These are phyloP conservation scores for Yamadazyma aaseri DNA, from an alignment of 1,139 yeast genomes.

Conservation along the genomic window DNA sequence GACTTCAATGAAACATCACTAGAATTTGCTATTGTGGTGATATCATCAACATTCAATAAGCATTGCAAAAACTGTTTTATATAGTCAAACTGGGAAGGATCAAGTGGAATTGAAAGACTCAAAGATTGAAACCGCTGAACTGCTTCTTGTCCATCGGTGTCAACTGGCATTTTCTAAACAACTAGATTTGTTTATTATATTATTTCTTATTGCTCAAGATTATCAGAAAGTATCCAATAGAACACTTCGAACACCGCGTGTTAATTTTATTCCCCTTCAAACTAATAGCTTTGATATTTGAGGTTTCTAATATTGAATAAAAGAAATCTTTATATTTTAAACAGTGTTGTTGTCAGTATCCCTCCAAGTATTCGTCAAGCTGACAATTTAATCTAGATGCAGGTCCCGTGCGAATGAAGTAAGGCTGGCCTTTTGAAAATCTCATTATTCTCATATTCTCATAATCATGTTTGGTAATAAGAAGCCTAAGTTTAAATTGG, in stretches of 20 bases:
- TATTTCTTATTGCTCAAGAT: too few species aligned
- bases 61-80: slow-evolving; percentile 12
- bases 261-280: too few species aligned
- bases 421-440: slow-evolving; percentile 1
- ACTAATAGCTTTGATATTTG: too few species aligned
- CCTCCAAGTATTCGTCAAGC: not conserved
- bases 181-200: too few species aligned
- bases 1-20: not conserved
- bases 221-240: too few species aligned
- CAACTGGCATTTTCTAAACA: slow-evolving; percentile 6
- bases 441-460: too few species aligned
- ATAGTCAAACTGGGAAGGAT: slow-evolving; percentile 16
- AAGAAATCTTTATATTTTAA: too few species aligned
- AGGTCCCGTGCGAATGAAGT: not conserved
- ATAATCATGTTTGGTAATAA: slow-evolving; percentile 2
- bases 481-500: slow-evolving; percentile 53
- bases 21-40: slow-evolving; percentile 1
- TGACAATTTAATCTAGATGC: not conserved
- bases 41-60: slow-evolving; percentile 13
- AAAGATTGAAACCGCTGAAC: slow-evolving; percentile 12
- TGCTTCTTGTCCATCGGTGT: slow-evolving; percentile 4
- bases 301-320: too few species aligned
- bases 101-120: slow-evolving; percentile 12
- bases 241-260: too few species aligned
- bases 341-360: not conserved